Percentiles rank a stretch among this genome's conserved stretches.
phyloP scores from a whole-genome alignment of 176 grass and related monocot species.

The Juncus inflexus region DNA sequence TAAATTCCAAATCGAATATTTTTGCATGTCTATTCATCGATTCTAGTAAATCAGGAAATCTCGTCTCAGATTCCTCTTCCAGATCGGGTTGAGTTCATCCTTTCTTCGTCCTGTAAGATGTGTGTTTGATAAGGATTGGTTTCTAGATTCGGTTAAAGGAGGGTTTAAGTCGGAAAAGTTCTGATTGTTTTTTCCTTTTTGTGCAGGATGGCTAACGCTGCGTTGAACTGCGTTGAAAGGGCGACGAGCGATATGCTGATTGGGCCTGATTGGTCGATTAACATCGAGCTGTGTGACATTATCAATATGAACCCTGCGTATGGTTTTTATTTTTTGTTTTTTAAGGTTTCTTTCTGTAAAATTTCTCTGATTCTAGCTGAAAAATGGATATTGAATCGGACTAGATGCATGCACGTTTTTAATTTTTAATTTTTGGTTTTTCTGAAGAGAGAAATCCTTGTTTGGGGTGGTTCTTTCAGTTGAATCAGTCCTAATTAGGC shows the following conservation, averaged over 20 bases:
- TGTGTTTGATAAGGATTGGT: background rate
- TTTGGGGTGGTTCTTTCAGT: slow-evolving; percentile 5
- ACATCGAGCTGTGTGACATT: slow-evolving; percentile 99
- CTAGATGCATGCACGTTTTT: background rate
- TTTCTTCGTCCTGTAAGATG: slow-evolving; percentile 9
- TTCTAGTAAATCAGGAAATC: slow-evolving; percentile 10
- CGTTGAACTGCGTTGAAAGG: slow-evolving; percentile 66
- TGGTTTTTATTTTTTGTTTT: slow-evolving; percentile 8
- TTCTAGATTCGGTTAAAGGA: slow-evolving; percentile 6
- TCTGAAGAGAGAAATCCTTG: background rate
- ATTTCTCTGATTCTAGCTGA: background rate
- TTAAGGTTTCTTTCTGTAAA: slow-evolving; percentile 16
- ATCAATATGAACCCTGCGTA: slow-evolving; percentile 93
- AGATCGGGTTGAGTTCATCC: background rate
- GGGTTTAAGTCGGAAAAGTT: slow-evolving; percentile 8
- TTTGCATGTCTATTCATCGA: slow-evolving; percentile 8
- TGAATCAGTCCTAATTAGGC: slow-evolving; percentile 1
- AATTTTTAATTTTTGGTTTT: background rate
- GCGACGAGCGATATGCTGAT: slow-evolving; percentile 91
- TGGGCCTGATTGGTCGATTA: slow-evolving; percentile 91
- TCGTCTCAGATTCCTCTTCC: background rate
- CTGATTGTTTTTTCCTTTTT: background rate
- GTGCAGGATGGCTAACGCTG: slow-evolving; percentile 41
- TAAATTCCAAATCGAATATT: slow-evolving; percentile 2
- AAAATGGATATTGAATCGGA: background rate